A percentile compares a stretch with the other conserved stretches of the same genome.
phyloP scores from a whole-genome alignment of 305 asterid species.

The Solanum aculeatissimum region DNA sequence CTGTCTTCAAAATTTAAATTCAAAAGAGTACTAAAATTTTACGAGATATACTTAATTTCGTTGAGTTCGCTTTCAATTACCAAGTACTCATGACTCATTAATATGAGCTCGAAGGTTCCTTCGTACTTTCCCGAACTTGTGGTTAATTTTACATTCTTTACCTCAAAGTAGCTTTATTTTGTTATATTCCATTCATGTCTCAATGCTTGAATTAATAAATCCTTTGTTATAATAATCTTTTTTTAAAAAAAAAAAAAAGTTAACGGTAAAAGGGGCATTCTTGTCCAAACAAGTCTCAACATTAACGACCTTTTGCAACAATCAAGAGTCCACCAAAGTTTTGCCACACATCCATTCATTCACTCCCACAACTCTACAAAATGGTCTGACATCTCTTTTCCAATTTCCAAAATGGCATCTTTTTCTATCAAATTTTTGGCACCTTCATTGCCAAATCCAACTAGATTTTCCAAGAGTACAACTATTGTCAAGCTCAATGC shows the following conservation, averaged over 20 bases:
- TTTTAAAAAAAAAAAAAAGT: too few relatives aligned
- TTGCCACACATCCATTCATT: neutral
- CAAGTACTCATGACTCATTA: neutral
- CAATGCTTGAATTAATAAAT: neutral
- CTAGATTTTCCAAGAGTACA: neutral
- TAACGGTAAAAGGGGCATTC: neutral
- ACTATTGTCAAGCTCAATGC: slow-evolving; percentile 32
- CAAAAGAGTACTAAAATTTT: neutral
- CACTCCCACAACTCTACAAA: slow-evolving; percentile 20
- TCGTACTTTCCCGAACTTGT: neutral
- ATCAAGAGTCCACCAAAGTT: slow-evolving; percentile 36
- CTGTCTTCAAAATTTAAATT: neutral
- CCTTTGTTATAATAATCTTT: too few relatives aligned
- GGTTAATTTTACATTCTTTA: too few relatives aligned
- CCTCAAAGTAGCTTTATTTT: neutral
- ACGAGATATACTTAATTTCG: neutral
- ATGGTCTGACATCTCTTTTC: slow-evolving; percentile 19
- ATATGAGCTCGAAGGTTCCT: neutral
- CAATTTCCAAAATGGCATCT: slow-evolving; percentile 41
- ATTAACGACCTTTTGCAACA: slow-evolving; percentile 40
- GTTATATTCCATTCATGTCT: neutral
- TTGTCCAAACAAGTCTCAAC: neutral
- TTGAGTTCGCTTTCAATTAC: neutral
- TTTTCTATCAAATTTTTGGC: slow-evolving; percentile 41
- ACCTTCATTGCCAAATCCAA: slow-evolving; percentile 29